Conservation (phyloP, 139 green algal genomes). For the Edaphochlamys debaryana region DNA sequence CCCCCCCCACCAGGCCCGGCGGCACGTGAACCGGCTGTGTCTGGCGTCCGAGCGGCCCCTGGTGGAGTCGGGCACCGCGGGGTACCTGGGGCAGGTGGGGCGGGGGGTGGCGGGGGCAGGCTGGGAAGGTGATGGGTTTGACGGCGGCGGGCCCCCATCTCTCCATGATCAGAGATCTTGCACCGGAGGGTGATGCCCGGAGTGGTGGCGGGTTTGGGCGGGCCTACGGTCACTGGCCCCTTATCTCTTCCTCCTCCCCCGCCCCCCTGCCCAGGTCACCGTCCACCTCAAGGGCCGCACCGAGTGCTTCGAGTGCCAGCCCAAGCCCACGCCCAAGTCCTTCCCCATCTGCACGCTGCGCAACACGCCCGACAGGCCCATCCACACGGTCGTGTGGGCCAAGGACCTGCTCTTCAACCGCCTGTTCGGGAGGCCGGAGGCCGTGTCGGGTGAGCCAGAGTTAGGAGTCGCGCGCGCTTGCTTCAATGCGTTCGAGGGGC, state of each 20-base stretch:
- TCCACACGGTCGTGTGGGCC: slow-evolving; percentile 98
- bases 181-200: not conserved
- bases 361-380: slow-evolving; percentile 97
- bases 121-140: not conserved
- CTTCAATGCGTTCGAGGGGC: no score
- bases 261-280: slow-evolving; percentile 76
- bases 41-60: slow-evolving; percentile 89
- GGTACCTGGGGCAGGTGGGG: slow-evolving; percentile 89
- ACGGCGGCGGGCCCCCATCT: no score
- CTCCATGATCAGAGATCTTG: no score
- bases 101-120: not conserved
- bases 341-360: slow-evolving; percentile 98
- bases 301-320: slow-evolving; percentile 97
- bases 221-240: no score
- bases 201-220: not conserved
- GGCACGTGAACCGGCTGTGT: slow-evolving; percentile 86
- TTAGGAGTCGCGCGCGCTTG: no score
- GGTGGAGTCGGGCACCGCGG: slow-evolving; percentile 94
- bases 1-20: slow-evolving; percentile 33
- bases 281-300: slow-evolving; percentile 86
- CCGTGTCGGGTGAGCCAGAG: slow-evolving; percentile 55
- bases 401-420: slow-evolving; percentile 97
- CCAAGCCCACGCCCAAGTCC: slow-evolving; percentile 88
- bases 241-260: not conserved
- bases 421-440: slow-evolving; percentile 87